phyloP scores from a whole-genome alignment of 805 yeast species.

The Candida odintsovae region DNA sequence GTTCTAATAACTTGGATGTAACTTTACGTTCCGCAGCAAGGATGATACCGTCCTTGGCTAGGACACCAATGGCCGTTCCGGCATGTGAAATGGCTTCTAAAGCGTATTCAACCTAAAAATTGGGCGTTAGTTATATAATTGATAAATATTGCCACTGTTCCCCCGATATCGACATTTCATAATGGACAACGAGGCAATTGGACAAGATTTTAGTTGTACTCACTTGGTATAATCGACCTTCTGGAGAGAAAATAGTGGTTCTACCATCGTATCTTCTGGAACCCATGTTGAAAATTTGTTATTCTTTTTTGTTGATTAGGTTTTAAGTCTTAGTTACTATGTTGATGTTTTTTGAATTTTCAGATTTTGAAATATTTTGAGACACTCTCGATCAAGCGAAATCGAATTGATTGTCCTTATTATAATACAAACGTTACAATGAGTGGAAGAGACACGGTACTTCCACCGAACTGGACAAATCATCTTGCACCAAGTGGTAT shows the following conservation, averaged over 20 bases:
- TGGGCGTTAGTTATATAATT: slow-evolving; percentile 1
- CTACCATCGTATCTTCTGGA: slow-evolving; percentile 99
- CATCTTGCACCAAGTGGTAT: slow-evolving; percentile 32
- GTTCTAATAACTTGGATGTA: slow-evolving; percentile 86
- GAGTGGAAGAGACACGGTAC: not conserved
- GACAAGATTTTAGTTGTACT: slow-evolving; percentile 15
- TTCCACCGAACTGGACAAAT: slow-evolving; percentile 30
- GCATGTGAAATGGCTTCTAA: slow-evolving; percentile 96
- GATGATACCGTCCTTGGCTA: slow-evolving; percentile 83
- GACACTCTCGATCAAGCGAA: not conserved
- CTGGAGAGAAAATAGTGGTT: slow-evolving; percentile 98
- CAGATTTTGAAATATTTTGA: not conserved
- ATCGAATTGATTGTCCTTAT: no score
- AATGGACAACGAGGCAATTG: not conserved
- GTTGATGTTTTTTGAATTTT: slow-evolving; percentile 1
- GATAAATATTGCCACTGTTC: not conserved
- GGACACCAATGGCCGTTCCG: slow-evolving; percentile 94
- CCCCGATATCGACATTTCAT: not conserved
- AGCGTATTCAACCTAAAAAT: slow-evolving; percentile 82
- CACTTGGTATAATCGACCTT: slow-evolving; percentile 93
- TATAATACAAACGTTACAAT: not conserved
- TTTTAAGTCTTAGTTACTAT: not conserved
- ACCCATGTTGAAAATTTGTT: slow-evolving; percentile 35
- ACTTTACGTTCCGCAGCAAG: slow-evolving; percentile 96
- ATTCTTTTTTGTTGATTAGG: not conserved